Percentiles rank a stretch among this genome's conserved stretches.
Conservation (phyloP, 768 basidiomycete species). For the Kwoniella bestiolae region DNA sequence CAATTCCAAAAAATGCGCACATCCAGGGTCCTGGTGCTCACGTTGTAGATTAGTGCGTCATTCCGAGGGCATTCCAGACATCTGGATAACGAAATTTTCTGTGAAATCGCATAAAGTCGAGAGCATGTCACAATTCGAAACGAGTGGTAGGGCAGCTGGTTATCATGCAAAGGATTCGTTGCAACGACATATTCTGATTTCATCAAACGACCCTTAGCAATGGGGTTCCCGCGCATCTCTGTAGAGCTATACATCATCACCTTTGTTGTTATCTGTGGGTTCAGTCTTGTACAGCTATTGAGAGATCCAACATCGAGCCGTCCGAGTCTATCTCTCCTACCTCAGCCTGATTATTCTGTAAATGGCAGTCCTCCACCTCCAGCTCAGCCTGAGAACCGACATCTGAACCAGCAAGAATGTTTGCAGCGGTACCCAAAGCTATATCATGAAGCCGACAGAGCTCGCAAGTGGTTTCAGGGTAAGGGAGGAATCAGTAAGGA, state of each 20-base stretch:
- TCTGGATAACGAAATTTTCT: neutral
- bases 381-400: slow-evolving; percentile 26
- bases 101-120: neutral
- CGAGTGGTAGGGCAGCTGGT: neutral
- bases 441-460: slow-evolving; percentile 44
- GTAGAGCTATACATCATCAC: neutral
- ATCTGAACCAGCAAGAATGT: slow-evolving; percentile 30
- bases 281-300: neutral
- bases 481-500: slow-evolving; percentile 30
- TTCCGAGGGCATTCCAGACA: neutral
- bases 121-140: neutral
- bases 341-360: neutral
- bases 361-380: neutral
- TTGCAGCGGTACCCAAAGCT: slow-evolving; percentile 27
- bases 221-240: neutral
- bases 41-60: neutral
- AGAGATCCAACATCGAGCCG: neutral
- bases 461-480: slow-evolving; percentile 23
- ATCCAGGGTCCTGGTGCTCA: neutral
- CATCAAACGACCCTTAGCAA: neutral
- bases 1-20: neutral
- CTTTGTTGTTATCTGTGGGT: neutral
- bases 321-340: slow-evolving; percentile 4
- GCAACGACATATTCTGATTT: neutral
- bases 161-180: neutral